These are phyloP conservation scores for Lentinula sp. DNA, from an alignment of 768 basidiomycete species.

Conservation along the genomic window DNA sequence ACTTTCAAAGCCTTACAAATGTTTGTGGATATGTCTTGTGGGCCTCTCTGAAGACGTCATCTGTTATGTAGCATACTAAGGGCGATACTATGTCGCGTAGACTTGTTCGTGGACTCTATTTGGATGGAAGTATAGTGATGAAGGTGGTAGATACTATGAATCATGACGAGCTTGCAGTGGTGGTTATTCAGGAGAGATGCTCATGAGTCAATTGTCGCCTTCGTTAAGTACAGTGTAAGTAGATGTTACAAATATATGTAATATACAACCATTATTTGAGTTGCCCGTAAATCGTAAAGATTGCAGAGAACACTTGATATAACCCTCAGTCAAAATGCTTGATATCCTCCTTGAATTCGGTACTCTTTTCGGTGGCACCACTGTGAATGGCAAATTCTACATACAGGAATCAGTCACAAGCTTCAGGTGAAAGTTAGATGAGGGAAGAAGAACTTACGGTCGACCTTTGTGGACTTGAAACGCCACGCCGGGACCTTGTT, in stretches of 20 bases:
- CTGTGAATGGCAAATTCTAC: not conserved
- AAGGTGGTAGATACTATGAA: no score
- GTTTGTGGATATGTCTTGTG: no score
- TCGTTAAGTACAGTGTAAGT: not conserved
- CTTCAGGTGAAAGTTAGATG: not conserved
- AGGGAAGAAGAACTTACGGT: conserved; percentile 11
- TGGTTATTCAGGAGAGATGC: no score
- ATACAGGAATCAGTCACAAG: not conserved
- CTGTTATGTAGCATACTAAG: no score
- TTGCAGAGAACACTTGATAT: not conserved
- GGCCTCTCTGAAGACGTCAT: no score
- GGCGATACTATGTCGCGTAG: no score
- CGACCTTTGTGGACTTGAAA: conserved; percentile 13
- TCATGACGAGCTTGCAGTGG: no score
- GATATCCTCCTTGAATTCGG: not conserved
- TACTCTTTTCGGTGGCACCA: not conserved
- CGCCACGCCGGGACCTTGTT: conserved; percentile 17
- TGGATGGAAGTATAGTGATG: no score
- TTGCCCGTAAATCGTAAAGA: not conserved
- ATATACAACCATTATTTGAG: not conserved
- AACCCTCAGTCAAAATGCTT: not conserved
- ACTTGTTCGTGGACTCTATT: no score
- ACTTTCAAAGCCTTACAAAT: no score
- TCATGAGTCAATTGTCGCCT: not conserved
- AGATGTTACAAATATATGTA: not conserved